A percentile compares a stretch with the other conserved stretches of the same genome.
Evolutionary conservation across 306 rosid genomes (phyloP).

Genomic region (Corylus avellana): DNA sequence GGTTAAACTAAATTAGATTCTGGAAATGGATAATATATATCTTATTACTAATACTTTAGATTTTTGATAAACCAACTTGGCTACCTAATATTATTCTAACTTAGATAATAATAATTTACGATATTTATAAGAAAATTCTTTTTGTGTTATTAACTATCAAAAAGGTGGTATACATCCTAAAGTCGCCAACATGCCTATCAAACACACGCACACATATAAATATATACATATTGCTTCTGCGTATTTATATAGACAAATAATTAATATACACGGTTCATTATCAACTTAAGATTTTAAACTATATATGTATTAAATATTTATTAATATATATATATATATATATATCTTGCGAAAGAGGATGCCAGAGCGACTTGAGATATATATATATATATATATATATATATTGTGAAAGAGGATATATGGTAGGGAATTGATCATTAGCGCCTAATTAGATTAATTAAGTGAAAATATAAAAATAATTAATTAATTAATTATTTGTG

Average conservation of each 20-base stretch:
- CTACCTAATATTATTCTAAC: background rate
- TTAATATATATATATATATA: too few species aligned
- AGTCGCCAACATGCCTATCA: background rate
- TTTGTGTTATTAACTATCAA: too few species aligned
- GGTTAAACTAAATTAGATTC: too few species aligned
- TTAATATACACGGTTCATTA: too few species aligned
- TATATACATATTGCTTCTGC: background rate
- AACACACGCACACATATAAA: background rate
- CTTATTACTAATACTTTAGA: background rate
- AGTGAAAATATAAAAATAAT: too few species aligned
- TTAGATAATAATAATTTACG: background rate
- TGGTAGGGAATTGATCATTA: background rate
- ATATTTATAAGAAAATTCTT: background rate
- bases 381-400: too few species aligned
- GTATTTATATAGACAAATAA: too few species aligned
- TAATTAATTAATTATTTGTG: background rate
- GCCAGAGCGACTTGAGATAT: too few species aligned
- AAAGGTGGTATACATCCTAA: background rate
- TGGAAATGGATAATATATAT: background rate
- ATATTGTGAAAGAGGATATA: background rate
- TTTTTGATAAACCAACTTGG: background rate
- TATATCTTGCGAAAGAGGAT: too few species aligned
- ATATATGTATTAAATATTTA: too few species aligned
- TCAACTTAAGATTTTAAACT: too few species aligned
- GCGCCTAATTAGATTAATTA: background rate